Conservation (phyloP, 352 stramenopile genomes). For the Phytophthora citricola region DNA sequence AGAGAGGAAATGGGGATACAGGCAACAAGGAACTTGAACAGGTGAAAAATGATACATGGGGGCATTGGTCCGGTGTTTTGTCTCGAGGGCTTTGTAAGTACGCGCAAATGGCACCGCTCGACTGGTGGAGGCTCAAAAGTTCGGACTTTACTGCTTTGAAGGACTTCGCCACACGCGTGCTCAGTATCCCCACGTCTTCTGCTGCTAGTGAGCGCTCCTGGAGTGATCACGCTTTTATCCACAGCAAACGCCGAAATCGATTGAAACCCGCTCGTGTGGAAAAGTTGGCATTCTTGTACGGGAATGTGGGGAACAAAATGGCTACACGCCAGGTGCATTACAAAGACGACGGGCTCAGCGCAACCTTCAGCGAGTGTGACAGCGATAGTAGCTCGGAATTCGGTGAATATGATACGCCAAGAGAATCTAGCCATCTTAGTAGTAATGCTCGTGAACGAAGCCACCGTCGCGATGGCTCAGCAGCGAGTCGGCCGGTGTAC, state of each 20-base stretch:
- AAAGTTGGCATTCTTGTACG: conserved; percentile 28
- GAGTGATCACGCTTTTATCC: conserved; percentile 24
- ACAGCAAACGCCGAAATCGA: conserved; percentile 16
- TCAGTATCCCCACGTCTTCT: conserved; percentile 21
- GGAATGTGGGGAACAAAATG: conserved; percentile 1
- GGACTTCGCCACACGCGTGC: neutral
- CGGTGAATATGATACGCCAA: conserved; percentile 1
- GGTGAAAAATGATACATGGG: no score
- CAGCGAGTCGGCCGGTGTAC: neutral
- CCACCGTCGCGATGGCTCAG: neutral
- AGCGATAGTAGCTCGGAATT: neutral
- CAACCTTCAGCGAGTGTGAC: neutral
- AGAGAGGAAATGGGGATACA: no score
- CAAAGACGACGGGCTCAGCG: neutral
- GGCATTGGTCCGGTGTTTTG: no score
- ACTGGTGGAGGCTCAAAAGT: conserved; percentile 18
- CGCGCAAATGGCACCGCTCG: conserved; percentile 11
- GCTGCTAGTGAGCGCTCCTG: conserved; percentile 26
- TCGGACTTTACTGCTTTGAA: neutral
- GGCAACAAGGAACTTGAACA: no score
- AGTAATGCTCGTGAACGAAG: neutral
- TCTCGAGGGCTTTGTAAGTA: no score
- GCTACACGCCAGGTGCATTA: conserved; percentile 2
- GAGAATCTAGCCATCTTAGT: neutral
- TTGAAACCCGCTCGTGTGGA: conserved; percentile 10